Conservation (phyloP, 352 stramenopile species). For the Elongisporangium senticosum region DNA sequence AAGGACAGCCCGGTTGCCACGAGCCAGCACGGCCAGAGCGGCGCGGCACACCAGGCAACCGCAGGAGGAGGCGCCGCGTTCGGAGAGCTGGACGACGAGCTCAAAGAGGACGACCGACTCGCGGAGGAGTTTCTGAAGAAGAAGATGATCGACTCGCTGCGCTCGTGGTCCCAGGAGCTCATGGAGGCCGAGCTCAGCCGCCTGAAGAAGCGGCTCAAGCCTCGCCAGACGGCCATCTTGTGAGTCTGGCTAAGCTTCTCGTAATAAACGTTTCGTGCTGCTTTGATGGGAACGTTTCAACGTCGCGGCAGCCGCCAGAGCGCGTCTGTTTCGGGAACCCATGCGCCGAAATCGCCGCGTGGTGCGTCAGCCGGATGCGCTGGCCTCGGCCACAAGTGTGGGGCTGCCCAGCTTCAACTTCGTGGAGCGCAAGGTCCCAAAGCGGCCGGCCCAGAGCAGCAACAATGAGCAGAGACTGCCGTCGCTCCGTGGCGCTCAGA, state of each 20-base stretch:
- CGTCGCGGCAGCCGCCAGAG: constrained; percentile 11
- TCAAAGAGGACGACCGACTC: constrained; percentile 23
- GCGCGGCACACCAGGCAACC: not conserved
- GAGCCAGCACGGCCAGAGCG: constrained; percentile 13
- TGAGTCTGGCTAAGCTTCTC: constrained; percentile 13
- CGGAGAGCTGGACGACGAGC: constrained; percentile 31
- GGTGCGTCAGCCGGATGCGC: constrained; percentile 3
- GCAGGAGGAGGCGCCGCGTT: constrained; percentile 12
- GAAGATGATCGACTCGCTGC: constrained; percentile 72
- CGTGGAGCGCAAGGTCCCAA: constrained; percentile 27
- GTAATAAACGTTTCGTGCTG: constrained; percentile 10
- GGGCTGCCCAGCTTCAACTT: constrained; percentile 64
- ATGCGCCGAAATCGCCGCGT: constrained; percentile 9
- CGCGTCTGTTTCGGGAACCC: not conserved
- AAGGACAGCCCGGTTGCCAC: constrained; percentile 36
- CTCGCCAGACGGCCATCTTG: constrained; percentile 44
- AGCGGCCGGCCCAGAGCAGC: not conserved
- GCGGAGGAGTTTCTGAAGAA: constrained; percentile 64
- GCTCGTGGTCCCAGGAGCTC: constrained; percentile 65
- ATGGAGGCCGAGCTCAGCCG: constrained; percentile 58
- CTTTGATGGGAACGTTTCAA: constrained; percentile 12
- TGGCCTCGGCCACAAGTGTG: constrained; percentile 23
- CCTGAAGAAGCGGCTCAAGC: constrained; percentile 70
- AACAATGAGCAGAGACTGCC: not conserved
- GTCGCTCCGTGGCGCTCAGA: not conserved